Evolutionary conservation across 2,329 filamentous ascomycete species (phyloP).

Genomic region (Colletotrichum sp.): DNA sequence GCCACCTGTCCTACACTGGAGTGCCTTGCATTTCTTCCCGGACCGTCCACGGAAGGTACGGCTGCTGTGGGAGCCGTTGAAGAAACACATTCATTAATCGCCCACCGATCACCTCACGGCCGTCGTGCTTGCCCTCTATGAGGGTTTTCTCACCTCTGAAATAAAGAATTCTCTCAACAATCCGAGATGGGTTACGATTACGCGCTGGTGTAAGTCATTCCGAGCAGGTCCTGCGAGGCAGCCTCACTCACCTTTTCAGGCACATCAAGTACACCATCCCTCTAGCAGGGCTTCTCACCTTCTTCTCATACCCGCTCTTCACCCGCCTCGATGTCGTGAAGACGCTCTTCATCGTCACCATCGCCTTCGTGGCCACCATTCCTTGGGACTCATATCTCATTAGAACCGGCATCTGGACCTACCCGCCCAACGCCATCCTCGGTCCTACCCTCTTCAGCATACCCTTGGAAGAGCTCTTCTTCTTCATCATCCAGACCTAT

Average conservation of each 20-base stretch:
- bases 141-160: not conserved
- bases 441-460: conserved; percentile 69
- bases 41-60: not conserved
- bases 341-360: conserved; percentile 61
- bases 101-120: not conserved
- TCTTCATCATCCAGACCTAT: conserved; percentile 80
- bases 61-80: not conserved
- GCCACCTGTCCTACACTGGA: not conserved
- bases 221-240: not conserved
- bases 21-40: not conserved
- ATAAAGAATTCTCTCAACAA: not conserved
- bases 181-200: conserved; percentile 63
- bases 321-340: conserved; percentile 68
- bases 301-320: conserved; percentile 65
- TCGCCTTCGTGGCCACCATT: conserved; percentile 71
- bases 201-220: conserved; percentile 61
- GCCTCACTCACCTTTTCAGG: conserved; percentile 37
- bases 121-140: not conserved
- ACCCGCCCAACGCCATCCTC: conserved; percentile 68
- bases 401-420: conserved; percentile 71
- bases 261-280: conserved; percentile 73
- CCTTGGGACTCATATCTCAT: conserved; percentile 83
- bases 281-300: conserved; percentile 61
- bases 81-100: not conserved
- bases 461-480: conserved; percentile 76